Evolutionary conservation across 2,329 filamentous ascomycete genomes (phyloP), one percentile per base, ranked within the genome.

Genomic region (Xylariaceae sp.): DNA sequence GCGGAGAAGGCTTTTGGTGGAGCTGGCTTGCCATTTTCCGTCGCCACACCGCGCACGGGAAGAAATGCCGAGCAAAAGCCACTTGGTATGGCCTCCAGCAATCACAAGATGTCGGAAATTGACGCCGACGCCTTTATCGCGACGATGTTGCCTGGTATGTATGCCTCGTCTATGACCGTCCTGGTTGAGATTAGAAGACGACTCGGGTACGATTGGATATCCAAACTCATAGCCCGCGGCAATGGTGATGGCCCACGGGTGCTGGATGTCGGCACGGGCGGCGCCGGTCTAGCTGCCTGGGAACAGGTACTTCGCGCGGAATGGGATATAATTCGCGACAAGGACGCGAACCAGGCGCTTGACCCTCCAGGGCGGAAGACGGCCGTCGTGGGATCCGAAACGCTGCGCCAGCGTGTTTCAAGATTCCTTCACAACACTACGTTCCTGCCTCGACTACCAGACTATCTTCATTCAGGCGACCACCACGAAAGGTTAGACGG

Each of bases 361-460:
- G 68, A 75, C 1, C 81, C 84, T 1, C 76, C 80, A 2, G 88
- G 89, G 1, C 90, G 87, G 68, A 87, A 88, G 51, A 91, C 89
- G 0, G 91, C 95, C 1, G 74, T 97, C 2, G 84, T 88, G 2
- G 90, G 85, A 0, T 88, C 89, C 0, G 83, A 90, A 58, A 74
- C 83, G 2, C 76, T 99, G 31, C 84, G 91, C 19, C 78, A 88
- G 53, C 86, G 91, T 34, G 78, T 90, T 29, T 89, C 90, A 61
- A 77, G 76, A 19, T 81, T 97, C 59, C 75, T 99, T 9, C 80
- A 95, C 39, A 87, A 96, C 68, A 97, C 94, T 0, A 95, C 88
- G 0, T 96, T 99, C 67, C 78, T 99, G 6, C 91, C 92, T 6
- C 85, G 91, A 3, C 74, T 97, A n/a, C 94, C 94, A 0, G 90